Evolutionary conservation across 768 basidiomycete genomes (phyloP).

Genomic region (Tricholoma flavovirens): DNA sequence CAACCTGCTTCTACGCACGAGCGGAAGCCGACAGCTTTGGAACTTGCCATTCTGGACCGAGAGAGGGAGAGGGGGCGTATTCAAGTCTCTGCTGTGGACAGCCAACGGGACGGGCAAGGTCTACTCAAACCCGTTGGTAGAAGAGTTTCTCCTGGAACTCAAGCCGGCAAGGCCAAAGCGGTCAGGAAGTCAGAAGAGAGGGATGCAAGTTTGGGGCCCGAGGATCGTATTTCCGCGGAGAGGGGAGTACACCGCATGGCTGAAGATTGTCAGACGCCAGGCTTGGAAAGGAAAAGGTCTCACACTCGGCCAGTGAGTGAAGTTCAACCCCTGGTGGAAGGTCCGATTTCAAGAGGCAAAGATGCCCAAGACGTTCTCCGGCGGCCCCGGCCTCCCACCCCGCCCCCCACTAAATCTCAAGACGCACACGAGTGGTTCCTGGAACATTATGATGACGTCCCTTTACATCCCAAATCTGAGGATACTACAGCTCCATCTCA

Average conservation of each 20-base stretch:
- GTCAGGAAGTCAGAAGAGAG: constrained; percentile 38
- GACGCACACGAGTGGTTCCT: constrained; percentile 60
- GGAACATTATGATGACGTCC: constrained; percentile 44
- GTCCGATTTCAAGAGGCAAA: constrained; percentile 7
- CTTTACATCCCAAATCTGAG: constrained; percentile 20
- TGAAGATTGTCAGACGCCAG: constrained; percentile 2
- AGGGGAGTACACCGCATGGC: constrained; percentile 5
- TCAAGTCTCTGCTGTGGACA: neutral
- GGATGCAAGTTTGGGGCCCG: constrained; percentile 3
- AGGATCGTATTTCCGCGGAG: constrained; percentile 9
- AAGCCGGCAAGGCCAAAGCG: constrained; percentile 39
- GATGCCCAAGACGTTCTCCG: constrained; percentile 1
- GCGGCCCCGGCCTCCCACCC: constrained; percentile 4
- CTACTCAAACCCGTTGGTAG: constrained; percentile 29
- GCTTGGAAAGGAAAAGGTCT: constrained; percentile 5
- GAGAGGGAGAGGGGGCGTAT: constrained; percentile 1
- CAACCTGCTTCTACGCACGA: constrained; percentile 19
- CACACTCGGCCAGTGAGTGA: constrained; percentile 4
- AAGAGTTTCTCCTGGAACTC: constrained; percentile 47
- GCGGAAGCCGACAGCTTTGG: constrained; percentile 11
- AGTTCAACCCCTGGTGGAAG: neutral
- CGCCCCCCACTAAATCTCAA: constrained; percentile 29
- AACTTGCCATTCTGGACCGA: constrained; percentile 8
- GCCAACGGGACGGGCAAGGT: constrained; percentile 17
- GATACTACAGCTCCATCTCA: constrained; percentile 22